Evolutionary conservation across 1,139 yeast species (phyloP), one percentile per base, ranked within the genome.

Genomic region (Magnusiomyces tetraspermus): DNA sequence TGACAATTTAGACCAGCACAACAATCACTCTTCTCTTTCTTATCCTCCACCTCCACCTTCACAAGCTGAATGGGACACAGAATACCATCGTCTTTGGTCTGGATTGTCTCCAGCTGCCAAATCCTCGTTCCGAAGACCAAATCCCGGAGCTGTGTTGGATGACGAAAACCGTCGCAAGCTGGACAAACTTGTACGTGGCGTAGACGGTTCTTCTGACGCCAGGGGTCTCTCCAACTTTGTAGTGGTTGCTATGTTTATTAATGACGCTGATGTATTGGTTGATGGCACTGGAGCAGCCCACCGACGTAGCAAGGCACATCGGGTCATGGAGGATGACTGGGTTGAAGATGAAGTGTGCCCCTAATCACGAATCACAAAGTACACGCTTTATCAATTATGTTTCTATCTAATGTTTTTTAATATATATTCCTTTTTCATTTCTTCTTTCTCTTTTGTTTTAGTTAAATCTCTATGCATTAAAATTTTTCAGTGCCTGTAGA

Each of bases 281-380:
- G 71, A 82, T 58, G 58, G 59, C 51, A 52, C 55, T 58, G 42
- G 42, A 17, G 6, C 36, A 3, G 21, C 53, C 60, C 31, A 56
- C 54, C 23, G 55, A 52, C 46, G 57, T 13, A 8, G 36, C 13
- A 51, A 46, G 48, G 49, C 50, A 60, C 76, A 76, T 54, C 75
- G 82, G 60, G 77, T 76, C 55, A 75, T 70, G 48, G 69, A 72
- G 52, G 88, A 82, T 58, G 79, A 77, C 60, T 86, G 95, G 95
- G 74, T 73, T 46, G 92, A 85, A 64, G 74, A 73, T 54, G 94
- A 85, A 62, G 85, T 86, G 5, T 85, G 94, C 69, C 95, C 95
- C n/a, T 66, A 24, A 38, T 38, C 24, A 19, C 17, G 10, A 28
- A 8, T 28, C 6, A 28, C 33, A 28, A 28, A 8, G n/a, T n/a